Base-by-base conservation (phyloP, 129 eudicot genomes). In the Helianthus tuberosus region DNA sequence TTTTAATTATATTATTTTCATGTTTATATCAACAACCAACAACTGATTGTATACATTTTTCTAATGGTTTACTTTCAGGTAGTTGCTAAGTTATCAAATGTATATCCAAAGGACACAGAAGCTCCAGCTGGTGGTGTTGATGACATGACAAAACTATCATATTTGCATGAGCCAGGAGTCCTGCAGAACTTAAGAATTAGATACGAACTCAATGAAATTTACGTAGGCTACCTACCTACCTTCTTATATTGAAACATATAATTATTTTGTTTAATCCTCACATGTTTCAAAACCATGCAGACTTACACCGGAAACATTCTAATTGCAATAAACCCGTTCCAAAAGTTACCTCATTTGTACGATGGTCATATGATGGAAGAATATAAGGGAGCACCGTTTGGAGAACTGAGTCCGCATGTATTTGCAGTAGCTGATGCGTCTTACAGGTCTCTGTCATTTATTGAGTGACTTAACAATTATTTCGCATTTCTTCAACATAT, bases 61-160 rank as follows among this genome's bases (percentile, higher is more conserved):
- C 25, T 60, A 13, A 35, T 61, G 66, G 29, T 72, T 64, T 11
- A 70, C 25, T 77, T 76, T 62, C 84, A 95, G 99, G 85, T 95
- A 52, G 89, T 87, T 78, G 83, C 79, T 29, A 91, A 91, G 77
- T 75, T 95, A 80, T 91, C 96, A 75, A 89, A 84, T 43, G 20
- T 95, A 61, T 84, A 91, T 83, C 99, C 99, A 6, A 91, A 89
- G 82, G 99, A 95, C 77, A 85, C 75, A 82, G 99, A 95, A 87
- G 99, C 97, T 74, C 93, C 97, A 71, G 89, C 97, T 69, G 99
- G 92, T 3, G 99, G 99, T 68, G 97, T 95, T 71, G 99, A 95
- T 77, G 99, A 95, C 89, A 95, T 95, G 99, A 95, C 97, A 57
- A 95, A 91, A 69, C 85, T 95, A 65, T 85, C 94, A 27, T 95